Base-by-base conservation (phyloP, 257 asterid genomes). In the Lavandula angustifolia region DNA sequence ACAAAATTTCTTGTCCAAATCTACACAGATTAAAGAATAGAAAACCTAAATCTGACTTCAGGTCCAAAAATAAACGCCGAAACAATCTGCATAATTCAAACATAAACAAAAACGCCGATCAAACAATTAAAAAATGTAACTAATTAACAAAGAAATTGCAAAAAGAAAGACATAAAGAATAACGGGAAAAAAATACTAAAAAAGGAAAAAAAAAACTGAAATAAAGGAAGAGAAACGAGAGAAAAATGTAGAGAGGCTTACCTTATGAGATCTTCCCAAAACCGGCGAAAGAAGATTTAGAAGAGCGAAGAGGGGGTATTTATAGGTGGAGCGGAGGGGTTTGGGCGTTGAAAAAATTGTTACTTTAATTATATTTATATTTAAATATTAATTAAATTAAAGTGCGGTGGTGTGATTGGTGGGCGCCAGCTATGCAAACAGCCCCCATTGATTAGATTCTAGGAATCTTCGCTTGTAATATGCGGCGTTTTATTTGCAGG, bases 241-340 rank as follows among this genome's bases (percentile, higher is more conserved):
- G 11, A 29, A 33, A 64, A 5, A n/a, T 49, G 54, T 37, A 33
- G 29, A 16, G 38, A 58, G 12, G 14, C 85, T 43, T 44, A 82
- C 85, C 83, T 74, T 65, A 7, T 3, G 31, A 60, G 62, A 8
- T 77, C 67, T 7, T 40, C 34, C 22, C 5, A 29, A 73, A 54
- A 32, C 13, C 14, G 76, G 8, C 67, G 78, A 71, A 72, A 43
- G 84, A 80, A 83, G 84, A 2, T 76, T 62, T 32, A 2, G 0
- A 0, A 6, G 0, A 0, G 9, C 0, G 0, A 0, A 10, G 2
- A 31, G 66, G 63, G 75, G 78, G 64, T 78, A 78, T 83, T 80
- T 83, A 80, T 83, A 83, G 89, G 82, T 3, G 4, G 46, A 50
- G 62, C 4, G 66, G 62, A 63, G 60, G 66, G 48, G 59, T n/a